Base-by-base conservation (phyloP, 2,329 filamentous ascomycete species). In the Stachybotrys elegans region DNA sequence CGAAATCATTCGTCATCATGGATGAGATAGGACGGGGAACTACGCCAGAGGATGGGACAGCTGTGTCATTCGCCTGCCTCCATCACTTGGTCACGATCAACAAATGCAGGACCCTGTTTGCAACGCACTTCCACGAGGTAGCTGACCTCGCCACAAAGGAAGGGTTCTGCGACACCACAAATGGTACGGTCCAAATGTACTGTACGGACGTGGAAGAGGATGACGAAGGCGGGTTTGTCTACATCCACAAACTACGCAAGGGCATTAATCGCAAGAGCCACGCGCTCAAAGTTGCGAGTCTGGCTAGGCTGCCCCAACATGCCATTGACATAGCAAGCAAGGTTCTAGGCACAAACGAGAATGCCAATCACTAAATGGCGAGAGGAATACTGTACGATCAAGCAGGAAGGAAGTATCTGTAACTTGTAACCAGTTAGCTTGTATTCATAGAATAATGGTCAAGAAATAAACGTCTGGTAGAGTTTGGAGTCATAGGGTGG, bases 21-120 rank as follows among this genome's bases (percentile, higher is more conserved):
- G 93, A 98, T 63, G 93, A 98, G 70, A 88, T 98, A 29, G 93
- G 93, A 1, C 78, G 93, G 39, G 93, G 93, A 8, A 98, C 94
- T 0, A 95, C 93, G 17, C 90, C 92, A 0, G 86, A 92, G 57
- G 93, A 97, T 61, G 93, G 93, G 3, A 79, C 85, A 3, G 93
- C 93, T 1, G 86, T 98, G 2, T 89, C 89, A 0, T 97, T 86
- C 63, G 93, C 92, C 2, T 90, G 85, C 57, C 70, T 98, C 40
- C 80, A 92, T 58, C 89, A 97, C 63, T 71, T 98, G 14, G 84
- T 88, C 54, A 75, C 82, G 40, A 71, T 86, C 19, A 96, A 93
- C 60, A 73, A 75, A 59, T 89, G 86, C 59, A 79, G 93, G 13
- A 83, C 86, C 1, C 72, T 98, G 34, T 98, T 98, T 62, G 93